Evolutionary conservation across 768 basidiomycete genomes (phyloP).

Genomic region (Boletellus ananas): DNA sequence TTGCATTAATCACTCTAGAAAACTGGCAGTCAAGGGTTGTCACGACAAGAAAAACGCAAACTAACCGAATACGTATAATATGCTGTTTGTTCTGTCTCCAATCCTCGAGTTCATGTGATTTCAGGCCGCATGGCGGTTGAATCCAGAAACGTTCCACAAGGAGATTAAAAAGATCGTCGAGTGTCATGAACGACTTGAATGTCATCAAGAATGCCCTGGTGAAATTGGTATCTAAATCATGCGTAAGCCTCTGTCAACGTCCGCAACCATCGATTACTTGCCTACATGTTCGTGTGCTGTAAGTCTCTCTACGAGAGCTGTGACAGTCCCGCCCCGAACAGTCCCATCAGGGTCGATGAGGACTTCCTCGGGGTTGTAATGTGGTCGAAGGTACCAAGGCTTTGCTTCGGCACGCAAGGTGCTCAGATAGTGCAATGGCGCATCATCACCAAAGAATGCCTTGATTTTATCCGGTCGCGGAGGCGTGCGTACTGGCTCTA

Average conservation of each 20-base stretch:
- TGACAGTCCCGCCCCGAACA: conserved; percentile 58
- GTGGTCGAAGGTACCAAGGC: conserved; percentile 59
- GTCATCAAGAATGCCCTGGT: conserved; percentile 65
- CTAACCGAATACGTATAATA: conserved; percentile 57
- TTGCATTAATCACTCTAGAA: conserved; percentile 57
- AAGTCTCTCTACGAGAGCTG: conserved; percentile 60
- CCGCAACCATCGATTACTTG: conserved; percentile 25
- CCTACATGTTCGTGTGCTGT: conserved; percentile 62
- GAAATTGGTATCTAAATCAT: conserved; percentile 46
- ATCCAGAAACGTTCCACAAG: conserved; percentile 56
- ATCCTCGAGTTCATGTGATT: conserved; percentile 40
- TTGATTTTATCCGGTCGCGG: conserved; percentile 39
- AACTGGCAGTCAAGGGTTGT: background rate
- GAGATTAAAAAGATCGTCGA: conserved; percentile 51
- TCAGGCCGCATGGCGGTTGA: conserved; percentile 45
- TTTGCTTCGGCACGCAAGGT: conserved; percentile 39
- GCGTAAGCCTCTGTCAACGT: conserved; percentile 1
- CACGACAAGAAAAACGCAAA: background rate
- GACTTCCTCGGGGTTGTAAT: conserved; percentile 54
- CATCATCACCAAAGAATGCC: conserved; percentile 51
- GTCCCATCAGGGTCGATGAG: conserved; percentile 60
- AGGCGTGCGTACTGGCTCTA: conserved; percentile 12
- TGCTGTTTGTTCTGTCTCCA: conserved; percentile 59
- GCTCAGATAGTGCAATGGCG: conserved; percentile 41
- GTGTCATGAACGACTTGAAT: conserved; percentile 61